Evolutionary conservation across 345 rosid species (phyloP).

Genomic region (Adansonia digitata): DNA sequence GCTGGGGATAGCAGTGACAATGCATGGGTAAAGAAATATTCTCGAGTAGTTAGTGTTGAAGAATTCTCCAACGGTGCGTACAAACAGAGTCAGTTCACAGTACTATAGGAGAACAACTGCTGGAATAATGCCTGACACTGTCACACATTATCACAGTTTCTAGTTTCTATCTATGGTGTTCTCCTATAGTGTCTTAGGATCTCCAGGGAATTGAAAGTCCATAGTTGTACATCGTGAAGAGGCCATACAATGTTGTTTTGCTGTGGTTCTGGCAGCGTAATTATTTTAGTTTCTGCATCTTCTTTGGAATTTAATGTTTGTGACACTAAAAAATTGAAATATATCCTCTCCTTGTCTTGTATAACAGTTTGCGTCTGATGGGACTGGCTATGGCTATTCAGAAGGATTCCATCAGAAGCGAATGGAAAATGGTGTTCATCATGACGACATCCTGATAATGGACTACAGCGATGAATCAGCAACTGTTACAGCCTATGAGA

Average conservation of each 20-base stretch:
- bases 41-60: neutral
- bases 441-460: neutral
- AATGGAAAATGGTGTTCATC: neutral
- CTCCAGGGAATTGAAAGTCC: neutral
- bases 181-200: neutral
- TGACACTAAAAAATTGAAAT: neutral
- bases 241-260: constrained; percentile 7
- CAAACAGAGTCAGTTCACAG: neutral
- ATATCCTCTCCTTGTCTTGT: neutral
- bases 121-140: neutral
- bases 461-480: constrained; percentile 1
- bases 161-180: neutral
- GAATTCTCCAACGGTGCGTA: neutral
- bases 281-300: neutral
- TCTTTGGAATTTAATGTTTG: neutral
- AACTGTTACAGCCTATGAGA: neutral
- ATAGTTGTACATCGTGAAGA: neutral
- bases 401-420: neutral
- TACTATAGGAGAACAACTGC: neutral
- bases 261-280: neutral
- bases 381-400: neutral
- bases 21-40: constrained; percentile 18
- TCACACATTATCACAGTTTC: neutral
- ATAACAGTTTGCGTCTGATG: neutral
- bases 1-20: too few relatives aligned